Conservation (phyloP, 495 filamentous ascomycete genomes). For the Neurospora sp. region DNA sequence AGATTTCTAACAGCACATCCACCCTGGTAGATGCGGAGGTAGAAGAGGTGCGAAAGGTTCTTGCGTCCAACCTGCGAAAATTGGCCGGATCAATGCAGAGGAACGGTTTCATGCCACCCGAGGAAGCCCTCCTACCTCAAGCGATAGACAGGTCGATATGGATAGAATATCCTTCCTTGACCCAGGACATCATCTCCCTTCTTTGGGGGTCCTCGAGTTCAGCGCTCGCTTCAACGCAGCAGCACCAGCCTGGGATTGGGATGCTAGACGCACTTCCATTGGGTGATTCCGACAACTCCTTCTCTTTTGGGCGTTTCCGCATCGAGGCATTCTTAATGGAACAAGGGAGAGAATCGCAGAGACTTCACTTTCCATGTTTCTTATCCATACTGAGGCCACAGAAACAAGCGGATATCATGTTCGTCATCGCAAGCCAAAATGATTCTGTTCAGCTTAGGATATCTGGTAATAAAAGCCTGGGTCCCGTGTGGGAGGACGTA, state of each 20-base stretch:
- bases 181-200: slow-evolving; percentile 54
- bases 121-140: slow-evolving; percentile 52
- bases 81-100: slow-evolving; percentile 72
- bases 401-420: slow-evolving; percentile 53
- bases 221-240: slow-evolving; percentile 27
- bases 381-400: slow-evolving; percentile 64
- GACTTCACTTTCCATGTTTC: slow-evolving; percentile 57
- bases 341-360: slow-evolving; percentile 51
- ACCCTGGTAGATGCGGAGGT: slow-evolving; percentile 28
- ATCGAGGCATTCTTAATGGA: slow-evolving; percentile 61
- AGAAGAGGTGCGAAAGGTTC: slow-evolving; percentile 41
- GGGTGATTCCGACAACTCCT: slow-evolving; percentile 56
- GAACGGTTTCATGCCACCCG: slow-evolving; percentile 61
- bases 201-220: slow-evolving; percentile 51
- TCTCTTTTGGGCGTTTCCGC: slow-evolving; percentile 65
- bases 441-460: slow-evolving; percentile 65
- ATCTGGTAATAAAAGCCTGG: slow-evolving; percentile 53
- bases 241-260: slow-evolving; percentile 28
- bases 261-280: slow-evolving; percentile 62
- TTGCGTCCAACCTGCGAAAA: slow-evolving; percentile 56
- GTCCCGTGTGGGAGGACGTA: slow-evolving; percentile 69
- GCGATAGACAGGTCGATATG: slow-evolving; percentile 66
- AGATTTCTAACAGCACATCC: slow-evolving; percentile 29
- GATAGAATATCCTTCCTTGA: slow-evolving; percentile 59
- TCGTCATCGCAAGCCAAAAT: slow-evolving; percentile 66